Evolutionary conservation across 2,329 filamentous ascomycete species (phyloP), one percentile per base, ranked within the genome.

Genomic region (Aspergillus latus): DNA sequence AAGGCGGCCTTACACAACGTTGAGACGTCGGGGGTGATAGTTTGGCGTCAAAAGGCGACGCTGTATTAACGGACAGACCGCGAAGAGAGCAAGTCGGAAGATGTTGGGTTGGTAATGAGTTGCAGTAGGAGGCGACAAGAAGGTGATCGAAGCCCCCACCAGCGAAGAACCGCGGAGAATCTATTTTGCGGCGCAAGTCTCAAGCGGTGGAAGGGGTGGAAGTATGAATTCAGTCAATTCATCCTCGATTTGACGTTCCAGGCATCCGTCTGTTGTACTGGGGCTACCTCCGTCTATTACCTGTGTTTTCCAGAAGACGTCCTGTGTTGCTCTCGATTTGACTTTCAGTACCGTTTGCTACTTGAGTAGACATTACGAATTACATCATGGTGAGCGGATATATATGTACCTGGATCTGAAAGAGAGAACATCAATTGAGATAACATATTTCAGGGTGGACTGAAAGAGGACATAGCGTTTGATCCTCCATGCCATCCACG

Each of bases 401-500:
- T 32, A 55, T 48, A 54, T 51, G 40, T 45, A 49, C 13, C 21
- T 54, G 46, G 37, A 43, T 42, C 42, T 43, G 29, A 4, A 15
- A 21, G 21, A n/a, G 13, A 11, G 11, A 15, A 60, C 39, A 11
- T 30, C 16, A 21, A 30, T 13, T 43, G 32, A 37, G 34, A 37
- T 62, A 50, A 65, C 44, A 51, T 42, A 3, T 37, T 50, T 15
- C 57, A 73, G 69, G 70, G 69, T 34, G 66, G 69, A 57, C 72
- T 87, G 11, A 85, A 90, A 65, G 82, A 89, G 67, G 90, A 92
- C 71, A 73, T 95, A 36, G 84, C 84, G 57, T 83, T 84, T 36
- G 84, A 89, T 66, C 90, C 90, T 59, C 88, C 92, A 26, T 97
- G 92, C 69, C 92, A 96, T 78, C 84, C 91, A 56, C 84, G 88